Percentiles rank a stretch among this genome's conserved stretches.
These are phyloP conservation scores for Sarocladium brachiariae DNA, from an alignment of 2,329 filamentous ascomycete genomes.

Conservation along the genomic window DNA sequence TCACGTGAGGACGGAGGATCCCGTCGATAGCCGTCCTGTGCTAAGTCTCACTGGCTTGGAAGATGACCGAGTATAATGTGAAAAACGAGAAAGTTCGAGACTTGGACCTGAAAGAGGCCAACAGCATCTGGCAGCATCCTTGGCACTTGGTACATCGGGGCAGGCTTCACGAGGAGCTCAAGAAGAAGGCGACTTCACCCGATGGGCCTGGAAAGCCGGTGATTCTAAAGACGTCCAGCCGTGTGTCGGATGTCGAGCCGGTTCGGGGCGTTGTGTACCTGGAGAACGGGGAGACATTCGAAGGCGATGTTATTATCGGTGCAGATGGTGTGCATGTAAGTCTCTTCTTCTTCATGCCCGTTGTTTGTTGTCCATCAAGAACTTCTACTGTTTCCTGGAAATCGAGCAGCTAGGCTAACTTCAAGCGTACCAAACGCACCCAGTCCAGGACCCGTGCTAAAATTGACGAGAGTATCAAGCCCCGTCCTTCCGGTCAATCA, in stretches of 20 bases:
- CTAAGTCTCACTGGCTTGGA: no score
- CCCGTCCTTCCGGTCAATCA: slow-evolving; percentile 19
- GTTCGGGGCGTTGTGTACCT: background rate
- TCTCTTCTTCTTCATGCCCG: no score
- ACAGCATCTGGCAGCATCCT: slow-evolving; percentile 1
- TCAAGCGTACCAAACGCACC: no score
- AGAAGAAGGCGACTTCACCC: slow-evolving; percentile 23
- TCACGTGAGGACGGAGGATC: no score
- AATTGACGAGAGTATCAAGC: slow-evolving; percentile 18
- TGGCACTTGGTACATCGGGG: slow-evolving; percentile 29
- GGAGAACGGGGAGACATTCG: slow-evolving; percentile 19
- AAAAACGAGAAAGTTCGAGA: background rate
- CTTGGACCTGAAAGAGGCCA: background rate
- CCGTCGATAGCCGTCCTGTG: no score
- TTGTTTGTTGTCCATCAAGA: no score
- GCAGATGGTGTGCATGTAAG: slow-evolving; percentile 35
- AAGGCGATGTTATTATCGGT: slow-evolving; percentile 33
- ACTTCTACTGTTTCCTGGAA: no score
- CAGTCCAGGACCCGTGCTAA: background rate
- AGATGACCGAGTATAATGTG: background rate
- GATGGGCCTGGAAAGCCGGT: slow-evolving; percentile 21
- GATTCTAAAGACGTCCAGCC: background rate
- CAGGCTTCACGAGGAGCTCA: slow-evolving; percentile 31
- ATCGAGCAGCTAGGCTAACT: no score
- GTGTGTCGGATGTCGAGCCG: background rate